Evolutionary conservation across 1,284 basidiomycete genomes (phyloP), one percentile per base, ranked within the genome.

Genomic region (Athelia psychrophila): DNA sequence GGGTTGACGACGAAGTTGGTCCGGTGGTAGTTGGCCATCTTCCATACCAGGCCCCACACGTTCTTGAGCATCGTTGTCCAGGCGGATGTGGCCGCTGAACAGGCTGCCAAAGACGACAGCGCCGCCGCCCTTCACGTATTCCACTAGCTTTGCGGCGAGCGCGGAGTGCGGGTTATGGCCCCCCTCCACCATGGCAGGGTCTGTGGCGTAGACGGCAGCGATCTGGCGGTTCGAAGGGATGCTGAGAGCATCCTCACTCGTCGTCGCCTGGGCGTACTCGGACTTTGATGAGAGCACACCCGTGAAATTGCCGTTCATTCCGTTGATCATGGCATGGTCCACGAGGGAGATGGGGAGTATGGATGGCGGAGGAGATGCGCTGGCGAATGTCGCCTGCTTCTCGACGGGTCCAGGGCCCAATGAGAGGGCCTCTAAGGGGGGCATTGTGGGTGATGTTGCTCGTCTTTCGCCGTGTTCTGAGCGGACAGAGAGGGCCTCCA

Each of bases 121-220:
- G 6, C 73, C 72, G 9, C 73, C 72, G n/a, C 35, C 51, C 47
- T 64, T 66, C 8, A 57, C 64, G 52, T 67, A 75, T 19, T 62
- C 56, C 8, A 67, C 67, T 9, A 74, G 54, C 23, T 65, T 59
- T 10, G 53, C 27, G 13, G 66, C 53, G 1, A 71, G 50, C 2
- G 47, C 30, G 2, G 52, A 48, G 27, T 67, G 56, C 27, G 27
- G 27, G 27, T 13, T 30, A n/a, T n/a, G n/a, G 6, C 20, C 6
- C 5, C 6, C 20, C 8, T 42, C n/a, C n/a, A 16, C 20, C 5
- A 42, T 6, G 6, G 6, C 38, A 18, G 38, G 38, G 38, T 42
- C 38, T 18, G 38, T 42, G n/a, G n/a, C 38, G 38, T 8, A 42
- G 16, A 42, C 20, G 6, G n/a, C 38, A 5, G 8, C 6, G n/a